Evolutionary conservation across 345 rosid species (phyloP).

Genomic region (Aegle marmelos): DNA sequence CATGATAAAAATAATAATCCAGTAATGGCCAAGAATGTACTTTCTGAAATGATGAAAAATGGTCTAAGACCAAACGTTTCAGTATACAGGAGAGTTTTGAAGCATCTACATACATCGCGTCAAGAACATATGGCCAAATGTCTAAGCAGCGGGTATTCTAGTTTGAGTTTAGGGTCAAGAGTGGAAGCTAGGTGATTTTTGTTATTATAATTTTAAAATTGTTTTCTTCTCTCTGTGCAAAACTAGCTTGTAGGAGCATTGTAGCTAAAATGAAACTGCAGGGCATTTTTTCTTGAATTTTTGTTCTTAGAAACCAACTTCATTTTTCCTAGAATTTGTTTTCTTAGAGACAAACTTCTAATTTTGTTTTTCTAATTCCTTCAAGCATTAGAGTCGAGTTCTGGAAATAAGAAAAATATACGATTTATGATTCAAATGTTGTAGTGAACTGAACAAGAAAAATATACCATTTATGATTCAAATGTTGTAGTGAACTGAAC

Average conservation of each 20-base stretch:
- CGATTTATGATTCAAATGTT: not conserved
- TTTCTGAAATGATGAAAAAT: constrained; percentile 46
- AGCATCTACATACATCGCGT: constrained; percentile 29
- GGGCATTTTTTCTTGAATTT: not conserved
- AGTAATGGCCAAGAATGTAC: constrained; percentile 33
- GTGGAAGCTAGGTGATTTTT: constrained; percentile 13
- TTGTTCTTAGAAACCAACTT: not conserved
- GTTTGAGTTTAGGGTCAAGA: constrained; percentile 12
- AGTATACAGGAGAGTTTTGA: constrained; percentile 30
- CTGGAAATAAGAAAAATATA: not conserved
- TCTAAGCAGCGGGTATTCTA: constrained; percentile 19
- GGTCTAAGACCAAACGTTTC: constrained; percentile 44
- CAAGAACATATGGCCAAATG: constrained; percentile 27
- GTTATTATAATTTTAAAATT: not conserved
- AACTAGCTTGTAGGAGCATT: not conserved
- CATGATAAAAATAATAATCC: constrained; percentile 32
- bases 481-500: not conserved
- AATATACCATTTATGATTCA: not conserved
- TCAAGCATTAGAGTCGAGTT: not conserved
- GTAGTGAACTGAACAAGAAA: not conserved
- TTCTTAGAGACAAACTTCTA: too few species aligned
- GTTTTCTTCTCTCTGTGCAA: not conserved
- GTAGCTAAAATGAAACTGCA: not conserved
- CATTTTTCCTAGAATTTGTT: not conserved
- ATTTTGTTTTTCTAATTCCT: not conserved